Percentiles rank a stretch among this genome's conserved stretches.
Conservation (phyloP, 345 rosid genomes). For the Laguncularia racemosa region DNA sequence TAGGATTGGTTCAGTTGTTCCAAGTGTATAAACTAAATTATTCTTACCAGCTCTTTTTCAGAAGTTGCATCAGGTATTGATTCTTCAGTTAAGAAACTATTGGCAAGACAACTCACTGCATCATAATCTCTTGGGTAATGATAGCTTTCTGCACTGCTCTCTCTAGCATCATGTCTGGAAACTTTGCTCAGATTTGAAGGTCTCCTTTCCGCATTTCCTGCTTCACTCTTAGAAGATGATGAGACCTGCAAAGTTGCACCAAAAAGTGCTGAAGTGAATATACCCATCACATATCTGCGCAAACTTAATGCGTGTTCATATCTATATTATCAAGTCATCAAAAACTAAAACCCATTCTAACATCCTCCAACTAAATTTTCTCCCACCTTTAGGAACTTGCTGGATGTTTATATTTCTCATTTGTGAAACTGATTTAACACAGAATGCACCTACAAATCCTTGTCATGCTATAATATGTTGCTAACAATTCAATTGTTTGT, state of each 20-base stretch:
- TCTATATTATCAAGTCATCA: too few relatives aligned
- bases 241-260: constrained; percentile 9
- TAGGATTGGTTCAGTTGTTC: not conserved
- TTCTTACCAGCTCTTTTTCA: constrained; percentile 75
- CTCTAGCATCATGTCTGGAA: constrained; percentile 3
- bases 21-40: constrained; percentile 2
- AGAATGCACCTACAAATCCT: too few relatives aligned
- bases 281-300: too few relatives aligned
- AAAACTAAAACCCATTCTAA: too few relatives aligned
- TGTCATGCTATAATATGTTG: too few relatives aligned
- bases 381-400: too few relatives aligned
- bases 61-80: constrained; percentile 52
- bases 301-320: too few relatives aligned
- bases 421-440: too few relatives aligned
- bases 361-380: too few relatives aligned
- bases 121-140: constrained; percentile 32
- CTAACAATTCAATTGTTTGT: too few relatives aligned
- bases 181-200: not conserved
- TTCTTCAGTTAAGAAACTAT: constrained; percentile 34
- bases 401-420: too few relatives aligned
- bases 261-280: not conserved
- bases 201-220: constrained; percentile 17
- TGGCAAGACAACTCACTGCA: constrained; percentile 30
- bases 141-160: constrained; percentile 13
- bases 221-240: constrained; percentile 15